A percentile compares a stretch with the other conserved stretches of the same genome.
These are phyloP conservation scores for Mucor irregularis DNA, from an alignment of 371 early-diverging fungal genomes.

Conservation along the genomic window DNA sequence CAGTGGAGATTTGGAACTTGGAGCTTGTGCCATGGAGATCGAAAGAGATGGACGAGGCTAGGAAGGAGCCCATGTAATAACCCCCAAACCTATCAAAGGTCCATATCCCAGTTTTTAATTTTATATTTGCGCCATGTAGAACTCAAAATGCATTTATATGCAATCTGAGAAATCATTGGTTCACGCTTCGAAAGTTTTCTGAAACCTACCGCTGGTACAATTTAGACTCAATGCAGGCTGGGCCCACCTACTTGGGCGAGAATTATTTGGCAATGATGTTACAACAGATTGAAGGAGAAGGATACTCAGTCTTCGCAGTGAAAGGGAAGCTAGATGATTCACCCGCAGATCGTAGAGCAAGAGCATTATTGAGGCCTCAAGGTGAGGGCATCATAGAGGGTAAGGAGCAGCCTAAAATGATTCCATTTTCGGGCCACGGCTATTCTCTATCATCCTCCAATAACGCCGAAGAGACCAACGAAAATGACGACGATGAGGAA, in stretches of 20 bases:
- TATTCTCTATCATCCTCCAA: constrained; percentile 20
- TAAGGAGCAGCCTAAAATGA: background rate
- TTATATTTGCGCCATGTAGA: no score
- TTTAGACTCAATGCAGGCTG: constrained; percentile 56
- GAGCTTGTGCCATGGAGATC: constrained; percentile 62
- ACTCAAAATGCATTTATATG: constrained; percentile 61
- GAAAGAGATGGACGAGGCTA: constrained; percentile 43
- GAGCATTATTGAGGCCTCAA: constrained; percentile 16
- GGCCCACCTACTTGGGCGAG: constrained; percentile 61
- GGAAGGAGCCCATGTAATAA: constrained; percentile 60
- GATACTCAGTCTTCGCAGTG: constrained; percentile 43
- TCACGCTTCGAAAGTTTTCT: constrained; percentile 68
- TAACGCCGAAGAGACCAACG: background rate
- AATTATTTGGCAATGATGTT: constrained; percentile 67
- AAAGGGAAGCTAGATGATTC: constrained; percentile 25
- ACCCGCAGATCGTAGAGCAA: constrained; percentile 29
- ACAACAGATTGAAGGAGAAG: constrained; percentile 63
- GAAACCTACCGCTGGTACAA: constrained; percentile 72
- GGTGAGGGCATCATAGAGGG: background rate
- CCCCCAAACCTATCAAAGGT: no score
- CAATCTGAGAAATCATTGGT: constrained; percentile 62
- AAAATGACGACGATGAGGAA: constrained; percentile 30
- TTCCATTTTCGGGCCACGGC: constrained; percentile 33
- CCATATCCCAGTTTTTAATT: no score
- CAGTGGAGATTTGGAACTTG: constrained; percentile 68